Evolutionary conservation across 106 monocot genomes (phyloP), one percentile per base, ranked within the genome.

Genomic region (Iris macrosiphon): DNA sequence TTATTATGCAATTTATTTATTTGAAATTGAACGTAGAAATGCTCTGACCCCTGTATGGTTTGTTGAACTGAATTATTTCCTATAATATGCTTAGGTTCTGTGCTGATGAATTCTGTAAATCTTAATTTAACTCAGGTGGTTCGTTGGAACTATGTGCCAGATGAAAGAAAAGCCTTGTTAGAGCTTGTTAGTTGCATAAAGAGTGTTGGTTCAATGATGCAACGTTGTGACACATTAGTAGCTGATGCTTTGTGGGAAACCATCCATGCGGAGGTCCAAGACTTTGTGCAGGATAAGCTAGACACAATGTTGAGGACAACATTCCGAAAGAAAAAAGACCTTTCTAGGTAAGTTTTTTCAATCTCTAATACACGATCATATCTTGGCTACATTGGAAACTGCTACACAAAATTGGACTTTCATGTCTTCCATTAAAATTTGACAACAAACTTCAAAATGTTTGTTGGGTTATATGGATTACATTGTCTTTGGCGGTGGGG

Each of bases 181-280:
- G 90, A 90, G 54, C 66, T 98, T 41, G 61, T 98, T 63, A 62
- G 86, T 66, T 98, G 75, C 51, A 75, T 98, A 74, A 98, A 98
- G 49, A 83, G 75, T 58, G 52, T 98, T 71, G 96, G 96, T 40
- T 91, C 87, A 56, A 77, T 98, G 90, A 90, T 98, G 90, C 90
- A 91, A 74, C 70, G 70, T 23, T 83, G 87, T 70, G 90, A 98
- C 46, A 91, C 96, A 40, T 58, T 98, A 66, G 75, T 98, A 8
- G 73, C 86, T 40, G 96, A 98, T 77, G 90, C 96, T 72, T 71
- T 98, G 31, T 98, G 82, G 96, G 96, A 98, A 73, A 98, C 96
- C n/a, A 91, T 98, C 35, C 96, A 98, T 76, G 70, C 53, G 41
- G 96, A 98, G 53, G 87, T 98, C 2, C 96, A 98, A 66, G 96